Evolutionary conservation across 2,329 filamentous ascomycete species (phyloP), one percentile per base, ranked within the genome.

Genomic region (Ambrosiella beaveri): DNA sequence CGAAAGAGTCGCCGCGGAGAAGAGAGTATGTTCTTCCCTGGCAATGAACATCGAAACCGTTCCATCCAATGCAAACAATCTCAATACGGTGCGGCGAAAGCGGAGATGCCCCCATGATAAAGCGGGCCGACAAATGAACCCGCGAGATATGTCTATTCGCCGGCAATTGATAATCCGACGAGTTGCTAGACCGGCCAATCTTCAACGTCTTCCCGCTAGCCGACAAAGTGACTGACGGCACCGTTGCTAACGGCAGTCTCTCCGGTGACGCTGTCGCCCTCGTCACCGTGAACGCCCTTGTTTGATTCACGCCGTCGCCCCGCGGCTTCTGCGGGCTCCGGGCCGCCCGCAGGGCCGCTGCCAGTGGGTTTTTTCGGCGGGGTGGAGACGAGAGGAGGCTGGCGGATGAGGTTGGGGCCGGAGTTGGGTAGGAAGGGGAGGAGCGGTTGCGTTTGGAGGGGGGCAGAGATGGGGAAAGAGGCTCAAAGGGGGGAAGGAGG

Each of bases 161-260:
- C 35, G 93, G 93, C 12, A 98, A 78, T 71, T 96, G 91, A 69
- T 91, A 93, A 67, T 96, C 83, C n/a, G 89, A 95, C 12, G 90
- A 95, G 70, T 88, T 91, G 72, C 88, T 95, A 5, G 90, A 96
- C 63, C 93, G 81, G 62, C 93, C 93, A 85, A 98, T 93, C 62
- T 85, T 77, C 39, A 95, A 95, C 87, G 62, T 91, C 90, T 70
- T 86, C 88, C 9, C n/a, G 11, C n/a, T n/a, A 63, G 83, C 84
- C 57, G 84, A 82, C 15, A 97, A 79, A 68, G 87, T 81, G 62
- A 97, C 75, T 19, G 83, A 82, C n/a, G 89, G 88, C 55, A 98
- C 83, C 55, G 85, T 80, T 56, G 84, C 84, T 56, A 98, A 78
- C 45, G 93, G 93, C 64, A 81, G 81, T 66, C 93, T 85, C 65